These are phyloP conservation scores for Fusarium napiforme DNA, from an alignment of 2,329 filamentous ascomycete species.

Conservation along the genomic window DNA sequence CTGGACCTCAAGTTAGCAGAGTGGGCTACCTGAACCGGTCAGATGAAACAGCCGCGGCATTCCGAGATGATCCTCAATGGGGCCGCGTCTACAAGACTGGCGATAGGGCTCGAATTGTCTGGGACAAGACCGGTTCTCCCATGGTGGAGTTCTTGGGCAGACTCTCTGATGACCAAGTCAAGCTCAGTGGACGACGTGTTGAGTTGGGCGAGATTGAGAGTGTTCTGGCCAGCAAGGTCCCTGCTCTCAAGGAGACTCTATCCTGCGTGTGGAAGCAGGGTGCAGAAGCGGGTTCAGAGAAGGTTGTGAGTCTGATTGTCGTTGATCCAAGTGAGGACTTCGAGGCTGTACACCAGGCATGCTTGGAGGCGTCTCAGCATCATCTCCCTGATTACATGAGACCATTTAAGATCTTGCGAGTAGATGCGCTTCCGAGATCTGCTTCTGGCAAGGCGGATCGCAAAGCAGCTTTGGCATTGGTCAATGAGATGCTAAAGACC, in stretches of 20 bases:
- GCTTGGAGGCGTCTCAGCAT: neutral
- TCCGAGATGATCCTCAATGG: neutral
- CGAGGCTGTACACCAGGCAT: neutral
- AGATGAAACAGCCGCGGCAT: slow-evolving; percentile 1
- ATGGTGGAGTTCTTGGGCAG: slow-evolving; percentile 17
- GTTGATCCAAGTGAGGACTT: neutral
- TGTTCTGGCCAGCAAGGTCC: neutral
- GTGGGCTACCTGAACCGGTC: slow-evolving; percentile 20
- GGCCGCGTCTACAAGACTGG: slow-evolving; percentile 15
- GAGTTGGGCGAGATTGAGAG: slow-evolving; percentile 28
- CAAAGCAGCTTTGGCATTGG: neutral
- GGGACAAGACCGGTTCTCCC: neutral
- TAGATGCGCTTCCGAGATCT: neutral
- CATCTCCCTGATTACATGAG: slow-evolving; percentile 27
- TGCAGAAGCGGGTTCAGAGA: slow-evolving; percentile 1
- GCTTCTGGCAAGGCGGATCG: slow-evolving; percentile 17
- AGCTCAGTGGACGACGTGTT: slow-evolving; percentile 24
- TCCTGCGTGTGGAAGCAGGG: slow-evolving; percentile 17
- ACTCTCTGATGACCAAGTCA: slow-evolving; percentile 26
- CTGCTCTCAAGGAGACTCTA: neutral
- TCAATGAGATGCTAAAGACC: neutral
- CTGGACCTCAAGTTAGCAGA: slow-evolving; percentile 13
- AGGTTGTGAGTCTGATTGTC: slow-evolving; percentile 12
- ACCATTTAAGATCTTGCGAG: neutral
- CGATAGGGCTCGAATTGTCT: slow-evolving; percentile 12